These are phyloP conservation scores for Suhomyces anneliseae DNA, from an alignment of 1,139 yeast species.

Conservation along the genomic window DNA sequence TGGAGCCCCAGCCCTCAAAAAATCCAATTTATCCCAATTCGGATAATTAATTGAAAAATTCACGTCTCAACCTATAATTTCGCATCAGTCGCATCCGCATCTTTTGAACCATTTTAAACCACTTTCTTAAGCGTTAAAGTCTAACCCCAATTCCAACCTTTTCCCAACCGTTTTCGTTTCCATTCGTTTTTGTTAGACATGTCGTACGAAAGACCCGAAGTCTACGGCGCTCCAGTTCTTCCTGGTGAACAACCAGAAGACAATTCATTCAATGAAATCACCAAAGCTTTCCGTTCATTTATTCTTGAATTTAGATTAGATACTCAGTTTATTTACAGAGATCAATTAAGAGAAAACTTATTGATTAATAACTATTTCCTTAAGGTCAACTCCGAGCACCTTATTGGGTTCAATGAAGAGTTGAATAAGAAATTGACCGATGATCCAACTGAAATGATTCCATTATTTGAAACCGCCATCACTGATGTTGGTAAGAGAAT, in stretches of 20 bases:
- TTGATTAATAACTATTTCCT: slow-evolving; percentile 73
- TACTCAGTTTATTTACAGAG: slow-evolving; percentile 84
- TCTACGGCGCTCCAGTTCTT: slow-evolving; percentile 80
- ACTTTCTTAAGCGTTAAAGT: too few relatives aligned
- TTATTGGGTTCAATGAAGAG: slow-evolving; percentile 86
- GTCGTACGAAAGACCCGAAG: slow-evolving; percentile 82
- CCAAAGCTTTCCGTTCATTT: slow-evolving; percentile 77
- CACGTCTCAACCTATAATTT: slow-evolving; percentile 1
- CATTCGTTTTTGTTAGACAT: slow-evolving; percentile 21
- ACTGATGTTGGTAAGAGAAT: slow-evolving; percentile 87
- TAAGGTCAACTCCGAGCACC: slow-evolving; percentile 78
- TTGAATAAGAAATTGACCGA: slow-evolving; percentile 80
- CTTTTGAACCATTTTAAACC: not conserved
- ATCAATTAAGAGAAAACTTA: slow-evolving; percentile 85
- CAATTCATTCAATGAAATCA: slow-evolving; percentile 71
- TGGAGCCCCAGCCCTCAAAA: too few relatives aligned
- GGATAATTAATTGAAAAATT: slow-evolving; percentile 16
- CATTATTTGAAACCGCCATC: slow-evolving; percentile 85
- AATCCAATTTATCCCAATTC: slow-evolving; percentile 13
- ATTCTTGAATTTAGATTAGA: slow-evolving; percentile 83
- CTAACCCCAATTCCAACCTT: too few relatives aligned
- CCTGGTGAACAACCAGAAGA: slow-evolving; percentile 76
- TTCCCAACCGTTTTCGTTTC: not conserved
- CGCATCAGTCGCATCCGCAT: not conserved
- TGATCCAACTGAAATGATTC: slow-evolving; percentile 87